Percentiles rank a stretch among this genome's conserved stretches.
Conservation (phyloP, 352 stramenopile species). For the Lagenidium giganteum region DNA sequence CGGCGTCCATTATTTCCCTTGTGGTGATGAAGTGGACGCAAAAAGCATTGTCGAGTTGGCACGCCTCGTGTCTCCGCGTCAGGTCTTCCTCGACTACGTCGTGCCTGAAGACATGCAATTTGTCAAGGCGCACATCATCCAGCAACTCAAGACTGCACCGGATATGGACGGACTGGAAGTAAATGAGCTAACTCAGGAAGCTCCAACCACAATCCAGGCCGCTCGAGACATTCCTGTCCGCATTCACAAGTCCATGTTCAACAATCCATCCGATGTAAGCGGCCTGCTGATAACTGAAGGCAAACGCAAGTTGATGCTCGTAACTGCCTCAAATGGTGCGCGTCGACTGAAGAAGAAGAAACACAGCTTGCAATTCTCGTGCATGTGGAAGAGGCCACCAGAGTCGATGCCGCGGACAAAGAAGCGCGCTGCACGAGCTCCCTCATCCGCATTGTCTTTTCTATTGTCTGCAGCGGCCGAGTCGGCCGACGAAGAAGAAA, state of each 20-base stretch:
- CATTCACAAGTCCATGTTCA: constrained; percentile 74
- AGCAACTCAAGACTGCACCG: constrained; percentile 40
- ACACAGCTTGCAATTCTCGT: constrained; percentile 55
- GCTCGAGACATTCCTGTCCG: constrained; percentile 48
- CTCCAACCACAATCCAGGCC: constrained; percentile 34
- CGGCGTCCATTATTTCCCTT: constrained; percentile 71
- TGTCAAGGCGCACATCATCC: constrained; percentile 41
- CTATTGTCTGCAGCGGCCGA: constrained; percentile 52
- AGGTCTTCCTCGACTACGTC: constrained; percentile 49
- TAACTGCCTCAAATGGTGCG: constrained; percentile 46
- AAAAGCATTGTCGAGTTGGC: constrained; percentile 70
- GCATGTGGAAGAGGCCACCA: constrained; percentile 65
- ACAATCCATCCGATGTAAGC: constrained; percentile 58
- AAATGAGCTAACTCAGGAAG: constrained; percentile 25
- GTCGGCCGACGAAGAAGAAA: constrained; percentile 54
- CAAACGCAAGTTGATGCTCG: constrained; percentile 65
- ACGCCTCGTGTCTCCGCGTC: constrained; percentile 32
- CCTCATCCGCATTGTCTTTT: constrained; percentile 62
- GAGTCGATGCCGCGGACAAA: constrained; percentile 40
- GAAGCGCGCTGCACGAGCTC: constrained; percentile 47
- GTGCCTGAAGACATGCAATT: constrained; percentile 47
- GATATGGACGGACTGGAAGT: constrained; percentile 16
- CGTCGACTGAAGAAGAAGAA: constrained; percentile 77
- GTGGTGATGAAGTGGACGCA: constrained; percentile 66
- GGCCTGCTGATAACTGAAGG: constrained; percentile 58